Conservation (phyloP, 257 asterid species). For the Nicotiana otophora region DNA sequence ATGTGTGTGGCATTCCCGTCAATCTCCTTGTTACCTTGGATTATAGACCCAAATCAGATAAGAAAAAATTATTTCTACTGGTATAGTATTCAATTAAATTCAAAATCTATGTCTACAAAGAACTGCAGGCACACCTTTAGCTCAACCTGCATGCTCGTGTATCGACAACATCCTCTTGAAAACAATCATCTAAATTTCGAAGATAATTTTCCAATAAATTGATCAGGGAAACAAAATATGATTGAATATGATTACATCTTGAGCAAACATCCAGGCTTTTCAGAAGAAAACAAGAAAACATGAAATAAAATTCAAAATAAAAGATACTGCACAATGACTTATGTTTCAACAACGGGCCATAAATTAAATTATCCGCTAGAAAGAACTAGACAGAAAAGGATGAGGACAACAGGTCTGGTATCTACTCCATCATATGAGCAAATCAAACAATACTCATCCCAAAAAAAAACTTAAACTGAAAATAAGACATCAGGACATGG, state of each 20-base stretch:
- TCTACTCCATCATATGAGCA: constrained; percentile 9
- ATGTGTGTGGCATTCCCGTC: too few relatives aligned
- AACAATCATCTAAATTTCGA: background rate
- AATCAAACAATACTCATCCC: constrained; percentile 7
- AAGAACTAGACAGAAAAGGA: background rate
- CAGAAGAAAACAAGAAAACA: background rate
- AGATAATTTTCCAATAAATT: background rate
- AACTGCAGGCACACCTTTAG: background rate
- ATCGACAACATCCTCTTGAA: background rate
- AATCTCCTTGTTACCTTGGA: too few relatives aligned
- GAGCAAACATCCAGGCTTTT: background rate
- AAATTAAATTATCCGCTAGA: background rate
- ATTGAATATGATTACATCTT: background rate
- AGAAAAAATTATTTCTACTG: background rate
- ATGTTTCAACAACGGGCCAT: background rate
- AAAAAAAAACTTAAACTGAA: constrained; percentile 11
- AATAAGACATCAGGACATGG: constrained; percentile 32
- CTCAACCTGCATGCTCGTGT: background rate
- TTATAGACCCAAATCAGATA: background rate
- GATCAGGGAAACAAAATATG: background rate
- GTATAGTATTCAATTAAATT: background rate
- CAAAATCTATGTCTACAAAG: background rate
- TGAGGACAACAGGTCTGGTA: constrained; percentile 19
- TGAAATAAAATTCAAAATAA: background rate
- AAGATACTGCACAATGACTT: background rate